Percentiles rank a stretch among this genome's conserved stretches.
Conservation (phyloP, 805 yeast genomes). For the Sugiyamaella smithiae region DNA sequence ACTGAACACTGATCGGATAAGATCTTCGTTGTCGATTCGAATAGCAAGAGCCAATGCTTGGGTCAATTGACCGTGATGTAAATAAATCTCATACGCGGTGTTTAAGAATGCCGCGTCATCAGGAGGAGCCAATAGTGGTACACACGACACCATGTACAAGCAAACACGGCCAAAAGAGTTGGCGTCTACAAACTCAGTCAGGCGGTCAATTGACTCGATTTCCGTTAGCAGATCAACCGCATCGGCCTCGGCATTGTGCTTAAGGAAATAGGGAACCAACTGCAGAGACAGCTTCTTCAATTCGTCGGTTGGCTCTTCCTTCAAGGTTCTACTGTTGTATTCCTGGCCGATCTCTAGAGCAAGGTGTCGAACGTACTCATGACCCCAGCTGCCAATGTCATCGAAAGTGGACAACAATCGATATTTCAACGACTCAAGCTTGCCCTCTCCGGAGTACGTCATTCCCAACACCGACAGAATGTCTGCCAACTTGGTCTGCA, state of each 20-base stretch:
- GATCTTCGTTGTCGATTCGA: conserved; percentile 75
- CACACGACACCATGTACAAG: conserved; percentile 91
- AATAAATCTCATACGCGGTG: conserved; percentile 84
- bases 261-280: conserved; percentile 83
- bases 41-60: conserved; percentile 90
- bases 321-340: conserved; percentile 39
- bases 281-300: conserved; percentile 66
- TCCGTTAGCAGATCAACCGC: conserved; percentile 93
- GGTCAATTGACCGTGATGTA: conserved; percentile 73
- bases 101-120: conserved; percentile 83
- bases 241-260: conserved; percentile 97
- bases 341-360: conserved; percentile 94
- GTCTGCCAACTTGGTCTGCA: conserved; percentile 68
- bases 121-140: conserved; percentile 93
- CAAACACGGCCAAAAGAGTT: conserved; percentile 86
- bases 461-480: conserved; percentile 89
- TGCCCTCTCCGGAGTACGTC: conserved; percentile 84
- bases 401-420: conserved; percentile 60
- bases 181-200: conserved; percentile 81
- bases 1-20: conserved; percentile 75
- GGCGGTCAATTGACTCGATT: conserved; percentile 78
- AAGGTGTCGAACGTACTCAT: conserved; percentile 93
- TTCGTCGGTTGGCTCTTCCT: conserved; percentile 33
- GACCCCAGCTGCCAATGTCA: conserved; percentile 89
- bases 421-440: conserved; percentile 74